A percentile compares a stretch with the other conserved stretches of the same genome.
Conservation (phyloP, 805 yeast genomes). For the Candida suzukii region DNA sequence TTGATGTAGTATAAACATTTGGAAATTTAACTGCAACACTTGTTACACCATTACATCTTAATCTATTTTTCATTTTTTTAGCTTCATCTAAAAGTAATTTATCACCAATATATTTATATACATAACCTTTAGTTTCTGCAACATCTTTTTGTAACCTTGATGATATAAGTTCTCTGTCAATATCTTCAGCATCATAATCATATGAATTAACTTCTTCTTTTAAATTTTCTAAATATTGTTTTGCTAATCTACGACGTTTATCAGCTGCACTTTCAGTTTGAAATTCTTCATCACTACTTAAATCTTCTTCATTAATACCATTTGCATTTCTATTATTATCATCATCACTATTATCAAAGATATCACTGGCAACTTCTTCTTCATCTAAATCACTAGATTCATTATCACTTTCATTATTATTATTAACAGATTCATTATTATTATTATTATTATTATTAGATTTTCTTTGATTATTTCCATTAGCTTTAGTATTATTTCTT, state of each 20-base stretch:
- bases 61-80: constrained; percentile 40
- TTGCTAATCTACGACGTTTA: constrained; percentile 88
- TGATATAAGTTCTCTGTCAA: constrained; percentile 81
- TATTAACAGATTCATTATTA: constrained; percentile 51
- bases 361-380: constrained; percentile 26
- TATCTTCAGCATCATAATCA: constrained; percentile 81
- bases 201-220: constrained; percentile 46
- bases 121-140: constrained; percentile 81
- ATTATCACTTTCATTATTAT: constrained; percentile 31
- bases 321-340: constrained; percentile 23
- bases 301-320: constrained; percentile 25
- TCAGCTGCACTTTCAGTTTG: constrained; percentile 81
- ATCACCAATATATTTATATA: constrained; percentile 62
- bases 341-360: constrained; percentile 17
- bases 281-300: constrained; percentile 67
- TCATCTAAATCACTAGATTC: constrained; percentile 32
- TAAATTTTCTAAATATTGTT: constrained; percentile 79
- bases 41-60: constrained; percentile 55
- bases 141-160: constrained; percentile 80
- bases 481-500: constrained; percentile 3
- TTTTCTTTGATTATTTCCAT: constrained; percentile 14
- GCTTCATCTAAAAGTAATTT: constrained; percentile 37
- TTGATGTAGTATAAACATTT: constrained; percentile 70
- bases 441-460: constrained; percentile 15
- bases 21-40: constrained; percentile 51